Conservation (phyloP, 805 yeast genomes). For the Danielia reshetovae region DNA sequence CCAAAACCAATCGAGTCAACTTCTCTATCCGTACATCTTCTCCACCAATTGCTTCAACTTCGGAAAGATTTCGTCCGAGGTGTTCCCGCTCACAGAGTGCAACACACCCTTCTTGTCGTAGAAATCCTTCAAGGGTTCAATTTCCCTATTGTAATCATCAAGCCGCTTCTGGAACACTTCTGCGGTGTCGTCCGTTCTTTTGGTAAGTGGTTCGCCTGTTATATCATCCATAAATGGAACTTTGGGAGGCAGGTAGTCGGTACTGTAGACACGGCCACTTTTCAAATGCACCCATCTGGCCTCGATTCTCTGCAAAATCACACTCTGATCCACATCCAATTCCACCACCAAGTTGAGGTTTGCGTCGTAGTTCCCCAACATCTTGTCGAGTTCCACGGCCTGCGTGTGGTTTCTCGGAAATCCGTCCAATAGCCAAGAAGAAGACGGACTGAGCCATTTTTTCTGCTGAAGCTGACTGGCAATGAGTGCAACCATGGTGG, state of each 20-base stretch:
- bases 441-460: conserved; percentile 39
- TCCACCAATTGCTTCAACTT: conserved; percentile 46
- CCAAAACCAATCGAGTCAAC: background rate
- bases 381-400: conserved; percentile 54
- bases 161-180: conserved; percentile 68
- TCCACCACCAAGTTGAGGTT: conserved; percentile 76
- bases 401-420: conserved; percentile 81
- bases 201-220: conserved; percentile 80
- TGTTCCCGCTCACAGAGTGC: conserved; percentile 62
- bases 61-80: conserved; percentile 83
- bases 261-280: conserved; percentile 83
- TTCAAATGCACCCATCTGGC: conserved; percentile 81
- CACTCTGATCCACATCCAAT: conserved; percentile 79
- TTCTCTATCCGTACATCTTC: conserved; percentile 21
- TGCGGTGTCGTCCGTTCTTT: conserved; percentile 80
- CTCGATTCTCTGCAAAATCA: conserved; percentile 75
- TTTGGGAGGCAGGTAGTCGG: conserved; percentile 87
- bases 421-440: conserved; percentile 83
- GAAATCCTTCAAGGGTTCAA: conserved; percentile 63
- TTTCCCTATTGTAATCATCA: conserved; percentile 52
- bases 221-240: conserved; percentile 77
- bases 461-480: conserved; percentile 41
- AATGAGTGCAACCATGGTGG: conserved; percentile 57
- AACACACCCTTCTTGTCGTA: conserved; percentile 47
- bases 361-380: conserved; percentile 35